A percentile compares a stretch with the other conserved stretches of the same genome.
These are phyloP conservation scores for Platanus orientalis DNA, from an alignment of 164 flowering plant species.

Conservation along the genomic window DNA sequence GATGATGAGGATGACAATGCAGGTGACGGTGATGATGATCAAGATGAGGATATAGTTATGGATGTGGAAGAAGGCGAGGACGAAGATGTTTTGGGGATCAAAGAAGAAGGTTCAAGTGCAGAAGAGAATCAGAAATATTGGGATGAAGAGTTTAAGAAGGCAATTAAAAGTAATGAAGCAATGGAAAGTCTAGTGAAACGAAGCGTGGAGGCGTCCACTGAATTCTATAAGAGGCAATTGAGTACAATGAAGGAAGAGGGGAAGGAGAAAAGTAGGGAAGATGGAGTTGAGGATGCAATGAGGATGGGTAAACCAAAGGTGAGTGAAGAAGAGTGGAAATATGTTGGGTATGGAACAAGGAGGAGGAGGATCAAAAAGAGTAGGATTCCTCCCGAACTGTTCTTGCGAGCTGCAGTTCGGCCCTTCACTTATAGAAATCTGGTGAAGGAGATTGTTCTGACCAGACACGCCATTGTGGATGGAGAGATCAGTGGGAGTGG, in stretches of 20 bases:
- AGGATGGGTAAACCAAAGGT: conserved; percentile 47
- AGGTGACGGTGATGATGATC: conserved; percentile 20
- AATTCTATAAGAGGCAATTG: conserved; percentile 44
- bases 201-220: conserved; percentile 40
- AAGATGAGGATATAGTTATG: conserved; percentile 21
- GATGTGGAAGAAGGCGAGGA: conserved; percentile 33
- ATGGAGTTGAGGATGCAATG: conserved; percentile 29
- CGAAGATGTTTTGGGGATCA: conserved; percentile 34
- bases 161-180: conserved; percentile 49
- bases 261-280: conserved; percentile 12
- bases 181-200: conserved; percentile 61
- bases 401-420: conserved; percentile 73
- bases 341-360: conserved; percentile 48
- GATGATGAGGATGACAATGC: conserved; percentile 14
- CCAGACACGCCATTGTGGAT: conserved; percentile 85
- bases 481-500: conserved; percentile 57
- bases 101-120: conserved; percentile 28
- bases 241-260: conserved; percentile 29
- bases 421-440: conserved; percentile 87
- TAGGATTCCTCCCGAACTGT: conserved; percentile 75
- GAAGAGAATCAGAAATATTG: conserved; percentile 63
- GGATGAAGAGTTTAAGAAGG: conserved; percentile 77
- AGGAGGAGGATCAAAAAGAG: conserved; percentile 66
- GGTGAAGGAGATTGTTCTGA: conserved; percentile 88
- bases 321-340: conserved; percentile 57